Conservation (phyloP, 257 asterid species). For the Gentiana straminea region DNA sequence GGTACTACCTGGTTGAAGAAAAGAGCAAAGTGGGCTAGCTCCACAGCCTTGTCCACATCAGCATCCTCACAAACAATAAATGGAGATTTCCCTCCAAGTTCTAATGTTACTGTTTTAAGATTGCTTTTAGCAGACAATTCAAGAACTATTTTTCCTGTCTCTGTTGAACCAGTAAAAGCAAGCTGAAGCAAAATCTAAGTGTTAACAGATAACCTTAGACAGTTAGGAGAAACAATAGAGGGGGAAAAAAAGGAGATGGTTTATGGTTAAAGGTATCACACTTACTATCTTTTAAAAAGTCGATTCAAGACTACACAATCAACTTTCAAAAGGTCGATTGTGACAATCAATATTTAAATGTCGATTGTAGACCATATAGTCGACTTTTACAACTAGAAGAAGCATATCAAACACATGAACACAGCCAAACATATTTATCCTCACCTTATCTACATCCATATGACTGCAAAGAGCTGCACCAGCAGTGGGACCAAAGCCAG, state of each 20-base stretch:
- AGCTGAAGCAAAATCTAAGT: slow-evolving; percentile 30
- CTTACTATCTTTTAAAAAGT: no score
- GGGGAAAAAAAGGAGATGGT: no score
- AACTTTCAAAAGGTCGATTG: no score
- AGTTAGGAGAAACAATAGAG: no score
- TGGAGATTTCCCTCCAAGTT: slow-evolving; percentile 98
- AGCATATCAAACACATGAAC: no score
- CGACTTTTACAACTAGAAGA: no score
- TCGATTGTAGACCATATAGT: no score
- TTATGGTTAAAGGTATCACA: no score
- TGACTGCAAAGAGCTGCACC: slow-evolving; percentile 95
- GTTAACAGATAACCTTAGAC: no score
- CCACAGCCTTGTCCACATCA: slow-evolving; percentile 83
- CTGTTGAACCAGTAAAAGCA: slow-evolving; percentile 97
- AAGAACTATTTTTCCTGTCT: slow-evolving; percentile 65
- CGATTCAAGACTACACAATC: no score
- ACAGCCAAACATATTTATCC: not conserved
- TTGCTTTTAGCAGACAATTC: slow-evolving; percentile 81
- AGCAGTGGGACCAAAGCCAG: slow-evolving; percentile 92
- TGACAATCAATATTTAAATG: no score
- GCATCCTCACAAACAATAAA: slow-evolving; percentile 97
- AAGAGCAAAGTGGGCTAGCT: slow-evolving; percentile 81
- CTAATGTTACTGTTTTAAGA: slow-evolving; percentile 90
- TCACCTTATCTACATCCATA: slow-evolving; percentile 99
- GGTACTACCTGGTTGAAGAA: slow-evolving; percentile 80